phyloP scores from a whole-genome alignment of 108 stramenopile species.

The Cyclostephanos tholiformis region DNA sequence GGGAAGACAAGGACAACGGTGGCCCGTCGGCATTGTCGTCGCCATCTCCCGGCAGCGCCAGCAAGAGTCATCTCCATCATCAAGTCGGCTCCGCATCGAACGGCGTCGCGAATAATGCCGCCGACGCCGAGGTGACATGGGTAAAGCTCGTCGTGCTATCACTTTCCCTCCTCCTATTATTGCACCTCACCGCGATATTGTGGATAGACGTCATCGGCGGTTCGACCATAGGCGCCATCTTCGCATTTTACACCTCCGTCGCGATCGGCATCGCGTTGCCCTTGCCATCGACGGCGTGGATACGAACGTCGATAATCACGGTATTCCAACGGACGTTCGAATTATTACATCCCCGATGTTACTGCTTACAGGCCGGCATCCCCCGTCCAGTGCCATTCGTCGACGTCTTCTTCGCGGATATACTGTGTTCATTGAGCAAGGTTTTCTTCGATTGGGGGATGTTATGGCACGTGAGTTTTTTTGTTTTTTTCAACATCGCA shows the following conservation, averaged over 20 bases:
- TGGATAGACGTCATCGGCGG: conserved; percentile 73
- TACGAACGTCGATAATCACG: conserved; percentile 58
- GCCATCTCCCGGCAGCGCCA: conserved; percentile 11
- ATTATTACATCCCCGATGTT: conserved; percentile 77
- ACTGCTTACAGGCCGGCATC: conserved; percentile 39
- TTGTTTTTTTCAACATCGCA: not conserved
- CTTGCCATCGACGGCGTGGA: conserved; percentile 63
- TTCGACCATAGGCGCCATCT: conserved; percentile 73
- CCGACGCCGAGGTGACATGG: conserved; percentile 54
- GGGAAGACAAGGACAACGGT: too few relatives aligned
- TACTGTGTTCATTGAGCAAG: conserved; percentile 79
- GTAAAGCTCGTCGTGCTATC: conserved; percentile 63
- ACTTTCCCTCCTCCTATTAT: conserved; percentile 52
- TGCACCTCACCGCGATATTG: conserved; percentile 61
- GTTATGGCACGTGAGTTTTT: conserved; percentile 53
- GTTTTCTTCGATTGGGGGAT: conserved; percentile 93
- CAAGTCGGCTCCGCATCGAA: not conserved
- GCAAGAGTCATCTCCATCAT: conserved; percentile 9
- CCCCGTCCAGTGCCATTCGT: conserved; percentile 81
- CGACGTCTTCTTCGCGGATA: conserved; percentile 89
- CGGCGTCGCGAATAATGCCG: not conserved
- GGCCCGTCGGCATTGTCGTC: conserved; percentile 20
- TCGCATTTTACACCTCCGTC: conserved; percentile 69
- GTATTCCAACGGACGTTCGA: conserved; percentile 67
- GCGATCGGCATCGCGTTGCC: conserved; percentile 61